Evolutionary conservation across 192 early-diverging fungal species (phyloP).

Genomic region (Coemansia sp.): DNA sequence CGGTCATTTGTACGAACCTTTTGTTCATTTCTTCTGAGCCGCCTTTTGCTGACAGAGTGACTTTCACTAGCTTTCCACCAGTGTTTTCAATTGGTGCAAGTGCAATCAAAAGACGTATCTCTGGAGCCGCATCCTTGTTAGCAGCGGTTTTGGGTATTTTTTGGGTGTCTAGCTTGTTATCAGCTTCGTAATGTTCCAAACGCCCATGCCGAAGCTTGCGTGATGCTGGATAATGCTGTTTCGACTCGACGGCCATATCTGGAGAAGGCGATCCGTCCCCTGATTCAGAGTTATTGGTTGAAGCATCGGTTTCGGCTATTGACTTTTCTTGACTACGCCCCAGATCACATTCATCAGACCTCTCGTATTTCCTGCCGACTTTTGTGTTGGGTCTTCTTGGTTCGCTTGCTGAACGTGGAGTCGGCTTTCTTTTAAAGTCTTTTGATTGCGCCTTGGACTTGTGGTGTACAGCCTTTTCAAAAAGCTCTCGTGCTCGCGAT

Average conservation of each 20-base stretch:
- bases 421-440: conserved; percentile 9
- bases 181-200: not conserved
- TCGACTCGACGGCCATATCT: not conserved
- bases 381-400: not conserved
- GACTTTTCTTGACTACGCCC: not conserved
- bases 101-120: conserved; percentile 33
- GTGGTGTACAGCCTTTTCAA: conserved; percentile 29
- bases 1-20: conserved; percentile 46
- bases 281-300: not conserved
- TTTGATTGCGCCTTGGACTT: not conserved
- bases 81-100: conserved; percentile 36
- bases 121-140: not conserved
- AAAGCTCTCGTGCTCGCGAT: conserved; percentile 17
- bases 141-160: not conserved
- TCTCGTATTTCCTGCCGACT: not conserved
- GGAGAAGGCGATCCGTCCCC: not conserved
- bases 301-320: not conserved
- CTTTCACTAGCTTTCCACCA: conserved; percentile 33
- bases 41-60: conserved; percentile 32
- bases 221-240: not conserved
- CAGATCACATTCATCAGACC: not conserved
- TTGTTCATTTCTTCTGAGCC: conserved; percentile 42
- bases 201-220: not conserved
- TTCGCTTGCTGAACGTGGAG: not conserved
- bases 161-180: not conserved